Evolutionary conservation across 2,329 filamentous ascomycete genomes (phyloP).

Genomic region (Neophaeococcomyces mojaviensis): DNA sequence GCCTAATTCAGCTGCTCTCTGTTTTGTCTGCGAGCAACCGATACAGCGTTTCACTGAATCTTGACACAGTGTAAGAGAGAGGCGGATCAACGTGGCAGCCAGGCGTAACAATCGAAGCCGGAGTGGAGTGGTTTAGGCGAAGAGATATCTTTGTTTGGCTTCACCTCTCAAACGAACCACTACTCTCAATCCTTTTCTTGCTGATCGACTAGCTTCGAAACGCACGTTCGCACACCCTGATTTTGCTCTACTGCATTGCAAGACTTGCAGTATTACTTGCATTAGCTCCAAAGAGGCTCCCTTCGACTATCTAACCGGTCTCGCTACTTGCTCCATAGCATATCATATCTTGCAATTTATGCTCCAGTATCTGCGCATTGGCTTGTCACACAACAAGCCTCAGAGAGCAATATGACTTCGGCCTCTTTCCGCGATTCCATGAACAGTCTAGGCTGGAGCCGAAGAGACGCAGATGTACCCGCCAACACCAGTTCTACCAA

Average conservation of each 20-base stretch:
- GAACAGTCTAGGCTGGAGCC: constrained; percentile 90
- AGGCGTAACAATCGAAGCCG: not conserved
- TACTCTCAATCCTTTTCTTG: not conserved
- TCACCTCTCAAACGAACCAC: not conserved
- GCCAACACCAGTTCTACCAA: constrained; percentile 61
- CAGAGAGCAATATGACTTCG: constrained; percentile 60
- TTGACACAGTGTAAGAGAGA: constrained; percentile 2
- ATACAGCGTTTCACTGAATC: constrained; percentile 4
- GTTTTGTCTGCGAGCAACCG: constrained; percentile 4
- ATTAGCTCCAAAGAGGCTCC: constrained; percentile 4
- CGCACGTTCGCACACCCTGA: not conserved
- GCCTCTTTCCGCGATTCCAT: constrained; percentile 87
- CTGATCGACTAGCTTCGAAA: not conserved
- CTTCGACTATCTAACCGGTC: not conserved
- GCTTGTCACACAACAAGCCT: constrained; percentile 3
- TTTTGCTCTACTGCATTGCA: not conserved
- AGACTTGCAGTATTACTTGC: constrained; percentile 9
- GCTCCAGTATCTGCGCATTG: not conserved
- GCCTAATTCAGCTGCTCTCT: not conserved
- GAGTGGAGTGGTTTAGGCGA: constrained; percentile 1
- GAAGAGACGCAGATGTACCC: constrained; percentile 68
- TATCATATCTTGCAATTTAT: constrained; percentile 3
- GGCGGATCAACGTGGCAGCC: constrained; percentile 11
- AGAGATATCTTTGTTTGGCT: constrained; percentile 6
- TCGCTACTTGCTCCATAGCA: not conserved